A percentile compares a stretch with the other conserved stretches of the same genome.
phyloP scores from a whole-genome alignment of 2,329 filamentous ascomycete genomes.

The Grosmannia huntii region DNA sequence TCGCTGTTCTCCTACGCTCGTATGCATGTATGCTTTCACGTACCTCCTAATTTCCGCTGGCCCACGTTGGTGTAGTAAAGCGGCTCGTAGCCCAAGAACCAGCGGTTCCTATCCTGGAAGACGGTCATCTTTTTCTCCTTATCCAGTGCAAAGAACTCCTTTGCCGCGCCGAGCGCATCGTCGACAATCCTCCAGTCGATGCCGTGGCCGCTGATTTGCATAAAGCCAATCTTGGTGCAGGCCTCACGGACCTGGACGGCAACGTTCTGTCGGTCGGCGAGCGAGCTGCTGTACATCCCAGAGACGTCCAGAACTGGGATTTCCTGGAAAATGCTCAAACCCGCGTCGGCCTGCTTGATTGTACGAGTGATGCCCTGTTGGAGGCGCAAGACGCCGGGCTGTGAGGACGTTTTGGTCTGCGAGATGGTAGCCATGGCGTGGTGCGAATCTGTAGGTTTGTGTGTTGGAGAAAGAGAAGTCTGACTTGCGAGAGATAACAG shows the following conservation, averaged over 20 bases:
- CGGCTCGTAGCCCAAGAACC: neutral
- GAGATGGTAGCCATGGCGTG: neutral
- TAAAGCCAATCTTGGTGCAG: neutral
- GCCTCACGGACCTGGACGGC: neutral
- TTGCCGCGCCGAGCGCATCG: neutral
- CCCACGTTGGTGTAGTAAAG: neutral
- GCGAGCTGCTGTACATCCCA: neutral
- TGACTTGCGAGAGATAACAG: neutral
- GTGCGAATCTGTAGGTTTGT: neutral
- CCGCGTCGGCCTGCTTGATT: neutral
- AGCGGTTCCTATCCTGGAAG: neutral
- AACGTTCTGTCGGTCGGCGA: neutral
- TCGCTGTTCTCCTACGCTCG: neutral
- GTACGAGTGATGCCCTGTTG: neutral
- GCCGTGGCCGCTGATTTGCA: neutral
- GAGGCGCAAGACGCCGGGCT: neutral
- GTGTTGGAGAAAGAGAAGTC: neutral
- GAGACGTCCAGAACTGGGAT: slow-evolving; percentile 1
- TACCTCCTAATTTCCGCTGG: neutral
- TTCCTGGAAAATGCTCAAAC: neutral
- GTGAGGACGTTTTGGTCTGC: neutral
- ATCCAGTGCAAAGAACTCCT: neutral
- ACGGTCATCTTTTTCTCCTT: neutral
- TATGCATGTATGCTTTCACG: neutral
- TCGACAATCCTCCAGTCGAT: neutral